Base-by-base conservation (phyloP, 225 moss, liverwort and hornwort genomes). In the Physcomitrellopsis africana region DNA sequence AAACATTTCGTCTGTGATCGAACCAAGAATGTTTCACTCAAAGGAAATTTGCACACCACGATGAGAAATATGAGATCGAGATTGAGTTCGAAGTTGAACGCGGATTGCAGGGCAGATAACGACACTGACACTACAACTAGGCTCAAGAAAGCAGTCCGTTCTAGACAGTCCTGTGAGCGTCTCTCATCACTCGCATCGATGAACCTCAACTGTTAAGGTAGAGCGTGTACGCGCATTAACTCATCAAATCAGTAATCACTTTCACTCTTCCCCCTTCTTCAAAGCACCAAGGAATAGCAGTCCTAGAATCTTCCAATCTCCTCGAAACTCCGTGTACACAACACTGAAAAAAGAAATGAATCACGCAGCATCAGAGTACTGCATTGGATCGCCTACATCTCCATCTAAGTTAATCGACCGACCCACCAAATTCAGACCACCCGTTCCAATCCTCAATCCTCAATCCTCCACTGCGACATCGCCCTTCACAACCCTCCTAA, bases 221-320 rank as follows among this genome's bases (percentile, higher is more conserved):
- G 69, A 87, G 67, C 77, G 52, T 53, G 60, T 77, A 92, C 94
- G 90, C 92, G 89, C 83, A 91, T 94, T 77, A 89, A 91, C 69
- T 92, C 94, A 76, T 89, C 92, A 74, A 92, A 92, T 72, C 92
- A 92, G 60, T 89, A 92, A 70, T 89, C 83, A 71, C 74, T 86
- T 84, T 92, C 91, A 85, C 83, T 92, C 83, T 86, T 92, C 73
- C 89, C 79, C 59, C 88, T 95, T 4, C 29, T 4, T 29, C 2
- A 4, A 2, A 29, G 29, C 29, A 29, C 2, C 29, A 4, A 29
- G 29, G n/a, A n/a, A n/a, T n/a, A n/a, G n/a, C n/a, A n/a, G n/a
- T n/a, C n/a, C n/a, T n/a, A n/a, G n/a, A n/a, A n/a, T n/a, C n/a
- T n/a, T n/a, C n/a, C n/a, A n/a, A n/a, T n/a, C n/a, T n/a, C n/a